Conservation (phyloP, 2,329 filamentous ascomycete genomes). For the Neoarthrinium moseri region DNA sequence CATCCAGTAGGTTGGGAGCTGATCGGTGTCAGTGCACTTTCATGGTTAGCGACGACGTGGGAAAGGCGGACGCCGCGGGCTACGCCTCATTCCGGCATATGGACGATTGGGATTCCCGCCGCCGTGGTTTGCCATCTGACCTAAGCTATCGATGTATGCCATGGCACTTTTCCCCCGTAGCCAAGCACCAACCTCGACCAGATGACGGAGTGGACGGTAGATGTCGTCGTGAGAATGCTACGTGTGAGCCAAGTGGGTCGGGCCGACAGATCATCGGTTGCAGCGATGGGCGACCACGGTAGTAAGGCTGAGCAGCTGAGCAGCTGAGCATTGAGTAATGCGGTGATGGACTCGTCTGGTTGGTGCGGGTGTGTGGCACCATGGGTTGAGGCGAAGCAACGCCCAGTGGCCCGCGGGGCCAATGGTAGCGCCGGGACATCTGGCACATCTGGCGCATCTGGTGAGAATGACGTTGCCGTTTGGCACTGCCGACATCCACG, state of each 20-base stretch:
- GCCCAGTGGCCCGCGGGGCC: not conserved
- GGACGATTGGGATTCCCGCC: too few relatives aligned
- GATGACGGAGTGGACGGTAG: too few relatives aligned
- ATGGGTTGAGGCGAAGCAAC: not conserved
- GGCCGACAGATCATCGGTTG: slow-evolving; percentile 4
- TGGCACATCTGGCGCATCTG: not conserved
- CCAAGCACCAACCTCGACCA: too few relatives aligned
- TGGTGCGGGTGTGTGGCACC: not conserved
- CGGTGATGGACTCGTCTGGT: not conserved
- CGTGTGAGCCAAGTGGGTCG: slow-evolving; percentile 3
- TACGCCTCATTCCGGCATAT: too few relatives aligned
- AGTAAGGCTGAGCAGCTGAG: slow-evolving; percentile 3
- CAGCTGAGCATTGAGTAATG: not conserved
- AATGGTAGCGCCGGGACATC: not conserved
- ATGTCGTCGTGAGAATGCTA: too few relatives aligned
- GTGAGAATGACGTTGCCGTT: not conserved
- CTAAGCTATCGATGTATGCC: too few relatives aligned
- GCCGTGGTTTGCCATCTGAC: too few relatives aligned
- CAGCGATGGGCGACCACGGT: not conserved
- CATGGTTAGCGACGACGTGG: too few relatives aligned
- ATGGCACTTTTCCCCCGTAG: too few relatives aligned
- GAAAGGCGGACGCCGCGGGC: too few relatives aligned
- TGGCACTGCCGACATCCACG: not conserved
- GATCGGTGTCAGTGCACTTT: too few relatives aligned
- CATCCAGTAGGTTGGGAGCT: too few relatives aligned